phyloP scores from a whole-genome alignment of 1,284 basidiomycete species.

The Wallemia hederae region DNA sequence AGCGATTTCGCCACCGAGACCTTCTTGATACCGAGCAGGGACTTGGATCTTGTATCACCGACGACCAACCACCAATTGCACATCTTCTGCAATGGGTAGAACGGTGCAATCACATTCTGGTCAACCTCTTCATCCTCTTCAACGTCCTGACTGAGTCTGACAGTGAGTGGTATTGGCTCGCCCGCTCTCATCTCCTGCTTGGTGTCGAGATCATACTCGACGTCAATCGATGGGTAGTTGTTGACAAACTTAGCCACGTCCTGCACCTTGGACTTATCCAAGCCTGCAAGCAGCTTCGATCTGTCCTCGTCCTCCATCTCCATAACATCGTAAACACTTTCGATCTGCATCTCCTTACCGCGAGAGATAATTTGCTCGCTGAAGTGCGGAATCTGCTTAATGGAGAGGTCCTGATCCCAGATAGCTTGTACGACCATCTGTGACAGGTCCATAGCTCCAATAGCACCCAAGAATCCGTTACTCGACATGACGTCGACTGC shows the following conservation, averaged over 20 bases:
- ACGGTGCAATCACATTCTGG: constrained; percentile 60
- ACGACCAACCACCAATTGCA: constrained; percentile 94
- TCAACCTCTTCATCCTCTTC: constrained; percentile 41
- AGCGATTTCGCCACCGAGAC: constrained; percentile 60
- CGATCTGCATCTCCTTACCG: constrained; percentile 48
- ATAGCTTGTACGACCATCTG: constrained; percentile 98
- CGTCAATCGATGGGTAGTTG: constrained; percentile 73
- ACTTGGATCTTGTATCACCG: constrained; percentile 37
- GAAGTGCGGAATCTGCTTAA: constrained; percentile 91
- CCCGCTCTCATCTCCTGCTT: constrained; percentile 58
- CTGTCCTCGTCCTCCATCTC: constrained; percentile 79
- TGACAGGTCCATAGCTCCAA: constrained; percentile 94
- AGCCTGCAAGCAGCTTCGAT: constrained; percentile 30
- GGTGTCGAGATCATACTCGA: constrained; percentile 42
- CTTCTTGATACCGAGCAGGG: constrained; percentile 74
- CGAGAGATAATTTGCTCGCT: constrained; percentile 47
- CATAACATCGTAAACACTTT: constrained; percentile 83
- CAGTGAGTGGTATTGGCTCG: constrained; percentile 48
- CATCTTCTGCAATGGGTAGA: constrained; percentile 69
- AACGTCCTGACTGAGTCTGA: constrained; percentile 49
- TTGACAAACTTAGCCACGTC: constrained; percentile 82
- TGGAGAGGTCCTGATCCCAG: constrained; percentile 81
- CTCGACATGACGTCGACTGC: constrained; percentile 96
- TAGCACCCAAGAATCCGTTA: constrained; percentile 73
- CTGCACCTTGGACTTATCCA: constrained; percentile 22